phyloP scores from a whole-genome alignment of 2,329 filamentous ascomycete genomes.

The Waltergamsia citrina region DNA sequence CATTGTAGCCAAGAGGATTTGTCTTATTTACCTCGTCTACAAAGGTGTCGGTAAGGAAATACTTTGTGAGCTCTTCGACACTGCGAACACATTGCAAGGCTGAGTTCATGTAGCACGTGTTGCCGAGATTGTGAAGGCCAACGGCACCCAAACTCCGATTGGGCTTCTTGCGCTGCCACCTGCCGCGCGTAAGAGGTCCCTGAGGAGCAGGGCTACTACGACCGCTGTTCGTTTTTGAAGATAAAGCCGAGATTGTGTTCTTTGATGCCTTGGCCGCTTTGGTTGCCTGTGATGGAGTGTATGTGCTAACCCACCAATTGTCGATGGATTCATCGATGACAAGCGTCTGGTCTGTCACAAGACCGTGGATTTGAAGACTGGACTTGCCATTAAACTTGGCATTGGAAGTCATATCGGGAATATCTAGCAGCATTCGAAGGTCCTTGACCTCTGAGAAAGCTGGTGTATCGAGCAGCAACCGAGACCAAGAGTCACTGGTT shows the following conservation, averaged over 20 bases:
- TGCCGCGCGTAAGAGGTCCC: conserved; percentile 59
- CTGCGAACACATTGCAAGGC: conserved; percentile 90
- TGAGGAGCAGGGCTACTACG: conserved; percentile 58
- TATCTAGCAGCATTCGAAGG: conserved; percentile 10
- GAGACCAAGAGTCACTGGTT: conserved; percentile 25
- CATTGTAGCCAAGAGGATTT: conserved; percentile 80
- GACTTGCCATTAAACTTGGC: conserved; percentile 68
- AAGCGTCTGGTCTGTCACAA: conserved; percentile 65
- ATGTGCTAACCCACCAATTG: conserved; percentile 47
- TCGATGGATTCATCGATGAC: conserved; percentile 75
- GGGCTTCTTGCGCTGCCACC: conserved; percentile 57
- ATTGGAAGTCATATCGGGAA: conserved; percentile 60
- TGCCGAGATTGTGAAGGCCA: conserved; percentile 83
- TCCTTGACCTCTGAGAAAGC: conserved; percentile 38
- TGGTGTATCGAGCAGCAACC: conserved; percentile 35
- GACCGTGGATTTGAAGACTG: conserved; percentile 54
- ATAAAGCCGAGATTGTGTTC: conserved; percentile 12
- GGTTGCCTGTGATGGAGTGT: conserved; percentile 16
- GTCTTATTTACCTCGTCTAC: conserved; percentile 72
- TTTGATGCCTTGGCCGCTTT: conserved; percentile 10
- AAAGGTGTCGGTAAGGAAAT: conserved; percentile 71
- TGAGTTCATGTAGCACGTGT: conserved; percentile 99
- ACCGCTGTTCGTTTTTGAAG: conserved; percentile 38
- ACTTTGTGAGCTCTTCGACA: conserved; percentile 86
- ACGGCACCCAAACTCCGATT: conserved; percentile 67